These are phyloP conservation scores for Mortierella sp. DNA, from an alignment of 371 early-diverging fungal genomes.

Conservation along the genomic window DNA sequence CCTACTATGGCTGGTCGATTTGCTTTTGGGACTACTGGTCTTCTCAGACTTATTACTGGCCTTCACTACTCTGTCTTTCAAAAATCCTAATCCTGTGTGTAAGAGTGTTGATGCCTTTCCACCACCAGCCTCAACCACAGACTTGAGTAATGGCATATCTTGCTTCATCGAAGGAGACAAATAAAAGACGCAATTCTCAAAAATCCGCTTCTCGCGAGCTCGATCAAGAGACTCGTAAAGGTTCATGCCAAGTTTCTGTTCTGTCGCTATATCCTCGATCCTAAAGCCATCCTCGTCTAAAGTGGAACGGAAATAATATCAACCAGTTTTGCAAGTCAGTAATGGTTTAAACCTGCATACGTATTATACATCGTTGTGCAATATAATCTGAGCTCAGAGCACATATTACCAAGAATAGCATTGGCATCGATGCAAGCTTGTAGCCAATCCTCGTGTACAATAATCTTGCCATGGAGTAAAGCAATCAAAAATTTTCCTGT, in stretches of 20 bases:
- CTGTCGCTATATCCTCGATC: conserved; percentile 30
- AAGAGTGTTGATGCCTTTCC: conserved; percentile 40
- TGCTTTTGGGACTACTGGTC: neutral
- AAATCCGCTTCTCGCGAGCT: conserved; percentile 45
- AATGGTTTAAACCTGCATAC: neutral
- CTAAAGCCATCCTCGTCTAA: conserved; percentile 40
- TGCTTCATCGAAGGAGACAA: conserved; percentile 37
- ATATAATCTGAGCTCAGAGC: no score
- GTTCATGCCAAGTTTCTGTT: conserved; percentile 34
- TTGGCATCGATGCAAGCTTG: conserved; percentile 55
- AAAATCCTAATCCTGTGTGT: conserved; percentile 36
- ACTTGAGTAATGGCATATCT: conserved; percentile 34
- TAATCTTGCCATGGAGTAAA: conserved; percentile 31
- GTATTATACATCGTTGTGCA: no score
- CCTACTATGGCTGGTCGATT: neutral
- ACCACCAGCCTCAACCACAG: conserved; percentile 43
- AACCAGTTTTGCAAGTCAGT: neutral
- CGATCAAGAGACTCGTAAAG: conserved; percentile 38
- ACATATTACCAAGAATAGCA: conserved; percentile 31
- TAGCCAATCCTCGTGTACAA: conserved; percentile 51
- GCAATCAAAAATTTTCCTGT: conserved; percentile 54
- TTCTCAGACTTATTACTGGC: neutral
- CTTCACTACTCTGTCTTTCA: conserved; percentile 36
- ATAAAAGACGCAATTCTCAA: conserved; percentile 43
- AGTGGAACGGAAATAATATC: no score